Evolutionary conservation across 768 basidiomycete species (phyloP).

Genomic region (Boletus bicolor): DNA sequence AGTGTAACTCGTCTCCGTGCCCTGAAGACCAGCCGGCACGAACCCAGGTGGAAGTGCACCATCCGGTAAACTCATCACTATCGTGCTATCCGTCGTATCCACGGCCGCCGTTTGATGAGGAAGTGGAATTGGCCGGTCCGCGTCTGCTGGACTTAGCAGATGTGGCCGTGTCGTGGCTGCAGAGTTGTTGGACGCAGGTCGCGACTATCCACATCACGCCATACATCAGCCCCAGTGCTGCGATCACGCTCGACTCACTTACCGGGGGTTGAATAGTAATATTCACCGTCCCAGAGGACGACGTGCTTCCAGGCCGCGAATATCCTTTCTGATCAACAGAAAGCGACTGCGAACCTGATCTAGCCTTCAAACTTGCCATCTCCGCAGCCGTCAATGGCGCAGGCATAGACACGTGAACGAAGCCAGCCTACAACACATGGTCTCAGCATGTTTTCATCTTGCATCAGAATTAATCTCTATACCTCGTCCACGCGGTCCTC

Average conservation of each 20-base stretch:
- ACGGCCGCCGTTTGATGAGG: slow-evolving; percentile 14
- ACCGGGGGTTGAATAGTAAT: slow-evolving; percentile 35
- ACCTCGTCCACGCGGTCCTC: slow-evolving; percentile 38
- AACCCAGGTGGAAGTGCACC: slow-evolving; percentile 38
- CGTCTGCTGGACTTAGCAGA: slow-evolving; percentile 40
- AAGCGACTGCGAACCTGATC: slow-evolving; percentile 19
- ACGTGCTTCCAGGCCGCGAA: slow-evolving; percentile 30
- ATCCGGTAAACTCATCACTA: slow-evolving; percentile 26
- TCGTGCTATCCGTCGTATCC: slow-evolving; percentile 7
- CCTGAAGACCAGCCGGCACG: slow-evolving; percentile 25
- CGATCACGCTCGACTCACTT: slow-evolving; percentile 4
- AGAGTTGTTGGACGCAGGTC: slow-evolving; percentile 38
- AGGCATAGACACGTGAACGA: slow-evolving; percentile 36
- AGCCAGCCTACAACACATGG: slow-evolving; percentile 23
- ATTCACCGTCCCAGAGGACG: slow-evolving; percentile 30
- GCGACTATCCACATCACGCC: slow-evolving; percentile 29
- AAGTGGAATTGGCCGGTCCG: slow-evolving; percentile 36
- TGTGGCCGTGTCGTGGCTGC: slow-evolving; percentile 25
- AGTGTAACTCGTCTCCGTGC: slow-evolving; percentile 20
- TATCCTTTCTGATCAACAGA: slow-evolving; percentile 20
- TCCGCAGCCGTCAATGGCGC: slow-evolving; percentile 25
- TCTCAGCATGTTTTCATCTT: slow-evolving; percentile 11
- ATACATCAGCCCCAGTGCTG: slow-evolving; percentile 2
- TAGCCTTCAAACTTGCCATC: slow-evolving; percentile 19
- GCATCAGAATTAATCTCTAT: slow-evolving; percentile 4